Conservation (phyloP, 129 eudicot species). For the Saposhnikovia divaricata region DNA sequence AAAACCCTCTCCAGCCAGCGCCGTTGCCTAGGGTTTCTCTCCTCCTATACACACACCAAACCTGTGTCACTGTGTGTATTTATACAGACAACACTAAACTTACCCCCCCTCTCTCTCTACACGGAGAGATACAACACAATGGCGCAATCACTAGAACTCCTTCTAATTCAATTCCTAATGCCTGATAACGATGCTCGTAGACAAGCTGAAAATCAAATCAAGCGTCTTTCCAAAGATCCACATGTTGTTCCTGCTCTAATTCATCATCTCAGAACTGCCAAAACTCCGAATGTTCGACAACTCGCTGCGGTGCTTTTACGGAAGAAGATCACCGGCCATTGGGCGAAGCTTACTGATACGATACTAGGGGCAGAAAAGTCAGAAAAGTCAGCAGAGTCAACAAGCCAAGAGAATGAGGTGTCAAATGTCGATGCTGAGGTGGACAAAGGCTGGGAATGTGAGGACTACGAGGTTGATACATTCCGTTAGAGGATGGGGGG, state of each 20-base stretch:
- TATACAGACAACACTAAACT: too few species aligned
- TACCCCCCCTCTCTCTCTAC: too few species aligned
- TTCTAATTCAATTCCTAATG: conserved; percentile 85
- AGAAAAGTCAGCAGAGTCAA: too few species aligned
- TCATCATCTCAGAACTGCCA: conserved; percentile 93
- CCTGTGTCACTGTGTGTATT: background rate
- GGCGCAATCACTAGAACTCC: conserved; percentile 85
- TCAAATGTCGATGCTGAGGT: too few species aligned
- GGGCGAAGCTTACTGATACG: conserved; percentile 55
- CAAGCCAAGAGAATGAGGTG: too few species aligned
- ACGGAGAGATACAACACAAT: too few species aligned
- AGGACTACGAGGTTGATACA: too few species aligned
- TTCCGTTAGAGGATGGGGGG: too few species aligned
- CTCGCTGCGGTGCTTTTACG: conserved; percentile 94
- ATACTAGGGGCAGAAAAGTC: too few species aligned
- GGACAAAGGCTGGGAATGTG: too few species aligned
- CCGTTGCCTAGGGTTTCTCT: conserved; percentile 9
- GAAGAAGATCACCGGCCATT: conserved; percentile 94
- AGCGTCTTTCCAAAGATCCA: conserved; percentile 89
- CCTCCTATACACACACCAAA: background rate
- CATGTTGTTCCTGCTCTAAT: conserved; percentile 90
- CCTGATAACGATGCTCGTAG: conserved; percentile 96
- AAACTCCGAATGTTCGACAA: conserved; percentile 93
- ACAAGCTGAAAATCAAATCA: conserved; percentile 97
- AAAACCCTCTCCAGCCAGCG: background rate